phyloP scores from a whole-genome alignment of 768 basidiomycete genomes.

The Pulveroboletus frians region DNA sequence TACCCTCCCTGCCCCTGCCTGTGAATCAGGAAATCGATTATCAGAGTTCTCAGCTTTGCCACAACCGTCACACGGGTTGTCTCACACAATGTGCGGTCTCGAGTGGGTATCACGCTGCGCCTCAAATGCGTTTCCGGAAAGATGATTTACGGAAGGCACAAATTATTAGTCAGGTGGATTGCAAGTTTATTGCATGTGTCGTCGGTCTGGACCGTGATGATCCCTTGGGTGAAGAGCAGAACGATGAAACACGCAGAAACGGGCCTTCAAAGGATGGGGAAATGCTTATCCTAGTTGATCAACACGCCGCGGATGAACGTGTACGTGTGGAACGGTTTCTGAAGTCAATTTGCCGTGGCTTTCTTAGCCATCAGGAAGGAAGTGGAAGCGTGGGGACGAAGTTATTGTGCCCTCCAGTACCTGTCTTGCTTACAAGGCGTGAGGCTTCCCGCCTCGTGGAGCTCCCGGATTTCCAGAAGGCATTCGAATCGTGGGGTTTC shows the following conservation, averaged over 20 bases:
- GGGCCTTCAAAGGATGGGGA: constrained; percentile 13
- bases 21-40: constrained; percentile 10
- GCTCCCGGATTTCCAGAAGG: constrained; percentile 37
- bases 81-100: constrained; percentile 5
- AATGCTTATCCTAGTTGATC: constrained; percentile 79
- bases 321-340: constrained; percentile 84
- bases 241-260: constrained; percentile 14
- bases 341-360: constrained; percentile 66
- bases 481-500: constrained; percentile 70
- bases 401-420: constrained; percentile 48
- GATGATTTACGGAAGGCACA: constrained; percentile 50
- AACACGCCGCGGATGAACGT: constrained; percentile 98
- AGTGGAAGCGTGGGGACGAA: constrained; percentile 35
- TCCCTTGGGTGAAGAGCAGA: constrained; percentile 12
- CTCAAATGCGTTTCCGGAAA: constrained; percentile 42
- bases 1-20: constrained; percentile 33
- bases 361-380: constrained; percentile 40
- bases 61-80: constrained; percentile 13
- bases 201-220: constrained; percentile 30
- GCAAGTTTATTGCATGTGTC: constrained; percentile 83
- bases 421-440: constrained; percentile 59
- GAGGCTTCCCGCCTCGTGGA: constrained; percentile 52
- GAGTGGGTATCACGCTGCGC: constrained; percentile 4
- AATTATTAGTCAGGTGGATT: constrained; percentile 82
- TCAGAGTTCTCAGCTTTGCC: constrained; percentile 6